Conservation (phyloP, 805 yeast genomes). For the Suhomyces sp. region DNA sequence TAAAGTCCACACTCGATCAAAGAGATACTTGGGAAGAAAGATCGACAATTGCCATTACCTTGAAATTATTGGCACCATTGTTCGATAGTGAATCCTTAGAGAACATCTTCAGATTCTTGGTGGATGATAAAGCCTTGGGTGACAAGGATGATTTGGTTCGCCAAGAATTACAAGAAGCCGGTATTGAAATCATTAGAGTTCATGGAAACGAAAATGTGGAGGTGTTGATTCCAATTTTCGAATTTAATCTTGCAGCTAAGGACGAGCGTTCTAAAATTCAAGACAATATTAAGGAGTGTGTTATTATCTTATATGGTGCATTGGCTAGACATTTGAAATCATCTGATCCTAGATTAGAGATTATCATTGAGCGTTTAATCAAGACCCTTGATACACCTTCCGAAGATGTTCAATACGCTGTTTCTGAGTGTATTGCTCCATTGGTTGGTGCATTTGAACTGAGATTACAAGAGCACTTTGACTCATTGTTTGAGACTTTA, state of each 20-base stretch:
- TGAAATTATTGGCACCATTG: constrained; percentile 57
- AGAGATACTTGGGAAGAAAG: constrained; percentile 84
- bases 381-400: constrained; percentile 82
- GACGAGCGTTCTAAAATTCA: constrained; percentile 48
- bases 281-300: constrained; percentile 71
- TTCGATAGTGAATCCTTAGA: constrained; percentile 43
- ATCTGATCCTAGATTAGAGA: constrained; percentile 62
- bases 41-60: constrained; percentile 72
- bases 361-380: constrained; percentile 67
- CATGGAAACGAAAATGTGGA: constrained; percentile 74
- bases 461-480: constrained; percentile 54
- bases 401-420: constrained; percentile 85
- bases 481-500: constrained; percentile 57
- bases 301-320: constrained; percentile 85
- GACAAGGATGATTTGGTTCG: constrained; percentile 73
- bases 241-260: constrained; percentile 55
- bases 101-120: constrained; percentile 59
- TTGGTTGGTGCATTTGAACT: constrained; percentile 60
- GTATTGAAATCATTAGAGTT: constrained; percentile 62
- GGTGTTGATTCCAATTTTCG: constrained; percentile 76
- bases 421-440: constrained; percentile 83
- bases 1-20: constrained; percentile 58
- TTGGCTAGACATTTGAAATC: constrained; percentile 79
- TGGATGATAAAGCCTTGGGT: constrained; percentile 64
- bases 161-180: constrained; percentile 87